Evolutionary conservation across 139 green algal species (phyloP).

Genomic region (Micromonas commoda): DNA sequence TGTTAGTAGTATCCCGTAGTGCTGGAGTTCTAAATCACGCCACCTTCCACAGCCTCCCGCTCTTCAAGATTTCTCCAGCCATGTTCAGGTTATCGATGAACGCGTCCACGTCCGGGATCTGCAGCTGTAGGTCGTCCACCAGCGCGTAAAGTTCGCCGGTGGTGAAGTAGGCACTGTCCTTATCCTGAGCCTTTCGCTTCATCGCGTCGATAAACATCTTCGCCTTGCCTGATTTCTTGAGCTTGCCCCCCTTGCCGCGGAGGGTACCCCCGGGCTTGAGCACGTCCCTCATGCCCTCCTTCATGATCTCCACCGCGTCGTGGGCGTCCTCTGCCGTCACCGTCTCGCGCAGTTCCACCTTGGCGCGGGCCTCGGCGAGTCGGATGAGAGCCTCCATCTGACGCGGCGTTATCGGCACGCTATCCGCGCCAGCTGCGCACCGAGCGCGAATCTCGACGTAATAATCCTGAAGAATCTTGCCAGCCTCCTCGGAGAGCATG

Average conservation of each 20-base stretch:
- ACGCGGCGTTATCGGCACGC: conserved; percentile 50
- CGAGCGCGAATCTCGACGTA: conserved; percentile 61
- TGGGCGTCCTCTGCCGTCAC: conserved; percentile 49
- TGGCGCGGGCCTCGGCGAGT: conserved; percentile 78
- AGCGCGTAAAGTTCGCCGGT: conserved; percentile 11
- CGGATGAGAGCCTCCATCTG: conserved; percentile 89
- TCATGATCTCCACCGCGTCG: conserved; percentile 16
- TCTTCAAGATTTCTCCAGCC: conserved; percentile 16
- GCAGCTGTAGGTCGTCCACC: background rate
- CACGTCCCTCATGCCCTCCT: background rate
- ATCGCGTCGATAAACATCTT: conserved; percentile 24
- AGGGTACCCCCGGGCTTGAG: background rate
- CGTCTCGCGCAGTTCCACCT: conserved; percentile 65
- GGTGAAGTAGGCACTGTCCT: conserved; percentile 6
- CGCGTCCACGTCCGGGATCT: conserved; percentile 4
- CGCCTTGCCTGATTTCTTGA: background rate
- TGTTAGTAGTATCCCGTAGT: no score
- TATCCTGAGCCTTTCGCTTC: background rate
- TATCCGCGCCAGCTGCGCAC: conserved; percentile 5
- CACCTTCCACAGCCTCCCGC: conserved; percentile 9
- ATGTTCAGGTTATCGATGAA: conserved; percentile 23
- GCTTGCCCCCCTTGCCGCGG: background rate
- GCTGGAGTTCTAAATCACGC: background rate
- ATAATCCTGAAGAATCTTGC: conserved; percentile 47
- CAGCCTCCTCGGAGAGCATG: conserved; percentile 58